Evolutionary conservation across 2,329 filamentous ascomycete species (phyloP).

Genomic region (Aspergillus brunneoviolaceus): DNA sequence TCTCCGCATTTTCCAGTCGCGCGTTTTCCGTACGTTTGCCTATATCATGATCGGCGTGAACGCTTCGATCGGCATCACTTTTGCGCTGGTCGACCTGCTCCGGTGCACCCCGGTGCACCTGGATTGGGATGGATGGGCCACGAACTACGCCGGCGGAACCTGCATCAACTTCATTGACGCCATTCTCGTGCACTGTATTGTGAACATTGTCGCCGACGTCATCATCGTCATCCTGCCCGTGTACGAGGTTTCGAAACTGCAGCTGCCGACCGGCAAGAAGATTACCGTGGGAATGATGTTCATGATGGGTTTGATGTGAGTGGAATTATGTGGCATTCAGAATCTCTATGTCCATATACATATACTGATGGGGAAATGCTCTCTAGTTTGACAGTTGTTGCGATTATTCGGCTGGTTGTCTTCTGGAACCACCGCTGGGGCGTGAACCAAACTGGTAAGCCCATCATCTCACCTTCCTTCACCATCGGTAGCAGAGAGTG

Average conservation of each 20-base stretch:
- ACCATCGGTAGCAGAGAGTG: not conserved
- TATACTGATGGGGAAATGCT: not conserved
- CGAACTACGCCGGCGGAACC: constrained; percentile 11
- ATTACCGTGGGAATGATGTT: constrained; percentile 21
- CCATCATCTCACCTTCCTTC: not conserved
- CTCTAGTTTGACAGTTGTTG: constrained; percentile 23
- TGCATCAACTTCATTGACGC: constrained; percentile 23
- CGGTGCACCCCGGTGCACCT: constrained; percentile 23
- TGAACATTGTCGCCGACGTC: constrained; percentile 23
- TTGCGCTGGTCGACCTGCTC: constrained; percentile 19
- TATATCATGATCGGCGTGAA: constrained; percentile 23
- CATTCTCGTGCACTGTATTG: constrained; percentile 18
- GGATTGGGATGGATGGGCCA: constrained; percentile 21
- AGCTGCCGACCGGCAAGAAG: constrained; percentile 18
- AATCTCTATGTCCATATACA: not conserved
- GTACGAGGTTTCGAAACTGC: constrained; percentile 23
- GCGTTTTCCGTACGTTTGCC: constrained; percentile 17
- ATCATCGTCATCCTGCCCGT: constrained; percentile 24
- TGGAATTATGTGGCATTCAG: not conserved
- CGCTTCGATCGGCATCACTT: constrained; percentile 20
- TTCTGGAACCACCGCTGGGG: constrained; percentile 28
- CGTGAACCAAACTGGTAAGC: constrained; percentile 18
- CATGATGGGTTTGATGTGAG: constrained; percentile 21
- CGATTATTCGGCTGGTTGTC: constrained; percentile 27
- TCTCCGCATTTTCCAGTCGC: constrained; percentile 23